Evolutionary conservation across 495 filamentous ascomycete species (phyloP).

Genomic region (Venustampulla echinocandica): DNA sequence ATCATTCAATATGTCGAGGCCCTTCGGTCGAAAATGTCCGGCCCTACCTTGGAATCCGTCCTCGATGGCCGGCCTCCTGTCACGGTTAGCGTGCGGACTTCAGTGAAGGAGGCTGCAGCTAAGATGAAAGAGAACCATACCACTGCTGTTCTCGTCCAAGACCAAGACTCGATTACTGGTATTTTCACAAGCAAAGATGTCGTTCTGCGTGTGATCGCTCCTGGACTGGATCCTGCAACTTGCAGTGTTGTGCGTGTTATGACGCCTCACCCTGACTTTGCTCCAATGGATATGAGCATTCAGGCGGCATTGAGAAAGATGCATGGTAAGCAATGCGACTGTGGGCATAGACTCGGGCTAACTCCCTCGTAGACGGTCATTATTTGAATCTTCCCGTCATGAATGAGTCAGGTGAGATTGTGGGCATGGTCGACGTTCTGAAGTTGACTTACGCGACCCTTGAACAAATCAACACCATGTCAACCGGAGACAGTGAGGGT

Average conservation of each 20-base stretch:
- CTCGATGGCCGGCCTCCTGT: constrained; percentile 84
- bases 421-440: constrained; percentile 97
- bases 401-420: constrained; percentile 94
- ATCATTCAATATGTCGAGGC: constrained; percentile 99
- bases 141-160: constrained; percentile 91
- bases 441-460: constrained; percentile 97
- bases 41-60: constrained; percentile 90
- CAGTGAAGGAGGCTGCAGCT: constrained; percentile 87
- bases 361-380: constrained; percentile 66
- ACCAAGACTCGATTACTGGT: constrained; percentile 93
- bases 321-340: constrained; percentile 63
- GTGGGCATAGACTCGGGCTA: background rate
- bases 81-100: constrained; percentile 90
- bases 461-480: constrained; percentile 74
- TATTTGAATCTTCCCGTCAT: constrained; percentile 97
- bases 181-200: constrained; percentile 99
- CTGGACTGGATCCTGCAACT: constrained; percentile 85
- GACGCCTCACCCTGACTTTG: constrained; percentile 98
- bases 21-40: constrained; percentile 91
- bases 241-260: constrained; percentile 98
- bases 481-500: constrained; percentile 76
- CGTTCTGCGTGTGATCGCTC: constrained; percentile 94
- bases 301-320: constrained; percentile 96
- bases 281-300: constrained; percentile 97
- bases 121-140: constrained; percentile 99